A percentile compares a stretch with the other conserved stretches of the same genome.
These are phyloP conservation scores for Drechslerella dactyloides DNA, from an alignment of 2,329 filamentous ascomycete genomes.

Conservation along the genomic window DNA sequence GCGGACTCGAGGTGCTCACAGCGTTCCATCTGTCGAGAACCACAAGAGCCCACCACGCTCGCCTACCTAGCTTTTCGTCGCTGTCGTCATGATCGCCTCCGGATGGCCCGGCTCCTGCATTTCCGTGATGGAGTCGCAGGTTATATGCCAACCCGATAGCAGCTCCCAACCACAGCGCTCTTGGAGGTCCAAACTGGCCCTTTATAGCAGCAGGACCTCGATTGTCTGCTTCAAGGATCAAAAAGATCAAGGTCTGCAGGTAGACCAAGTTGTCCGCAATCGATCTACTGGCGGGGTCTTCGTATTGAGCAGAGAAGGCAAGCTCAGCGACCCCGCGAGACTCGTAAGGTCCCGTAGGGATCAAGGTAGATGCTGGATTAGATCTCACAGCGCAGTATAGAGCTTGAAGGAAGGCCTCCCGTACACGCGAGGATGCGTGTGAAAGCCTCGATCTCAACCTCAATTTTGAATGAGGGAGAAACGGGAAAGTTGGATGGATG, in stretches of 20 bases:
- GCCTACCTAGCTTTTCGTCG: conserved; percentile 68
- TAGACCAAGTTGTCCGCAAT: conserved; percentile 63
- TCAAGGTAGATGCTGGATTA: conserved; percentile 59
- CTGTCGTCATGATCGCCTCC: conserved; percentile 65
- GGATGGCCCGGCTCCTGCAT: conserved; percentile 58
- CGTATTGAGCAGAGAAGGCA: conserved; percentile 60
- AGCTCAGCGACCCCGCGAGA: conserved; percentile 60
- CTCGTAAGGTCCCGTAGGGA: conserved; percentile 56
- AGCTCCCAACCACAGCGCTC: conserved; percentile 67
- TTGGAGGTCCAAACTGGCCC: conserved; percentile 61
- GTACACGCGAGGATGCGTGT: conserved; percentile 65
- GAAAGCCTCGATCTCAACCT: conserved; percentile 66
- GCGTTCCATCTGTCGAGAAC: conserved; percentile 77
- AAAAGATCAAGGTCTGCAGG: conserved; percentile 70
- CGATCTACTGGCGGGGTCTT: conserved; percentile 59
- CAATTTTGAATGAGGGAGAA: conserved; percentile 67
- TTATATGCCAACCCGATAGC: conserved; percentile 71
- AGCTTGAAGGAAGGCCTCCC: conserved; percentile 70
- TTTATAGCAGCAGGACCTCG: conserved; percentile 61
- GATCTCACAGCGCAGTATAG: conserved; percentile 68
- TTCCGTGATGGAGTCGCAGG: conserved; percentile 67
- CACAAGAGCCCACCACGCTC: conserved; percentile 75
- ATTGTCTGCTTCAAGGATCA: conserved; percentile 71
- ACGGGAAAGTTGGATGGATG: conserved; percentile 71
- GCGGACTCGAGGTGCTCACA: conserved; percentile 68